Base-by-base conservation (phyloP, 441 rosid species). In the Arabidopsis lyrata region DNA sequence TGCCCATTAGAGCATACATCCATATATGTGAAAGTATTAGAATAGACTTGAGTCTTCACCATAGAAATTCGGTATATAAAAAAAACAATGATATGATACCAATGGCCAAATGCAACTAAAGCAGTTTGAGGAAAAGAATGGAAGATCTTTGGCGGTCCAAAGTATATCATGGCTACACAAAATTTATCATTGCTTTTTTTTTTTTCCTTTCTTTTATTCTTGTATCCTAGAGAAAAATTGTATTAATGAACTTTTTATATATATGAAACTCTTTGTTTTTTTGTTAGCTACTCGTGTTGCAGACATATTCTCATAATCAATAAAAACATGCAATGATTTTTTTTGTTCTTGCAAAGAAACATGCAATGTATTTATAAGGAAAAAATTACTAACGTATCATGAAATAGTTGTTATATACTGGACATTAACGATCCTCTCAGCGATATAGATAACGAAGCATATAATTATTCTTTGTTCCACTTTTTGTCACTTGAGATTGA, bases 121-220 rank as follows among this genome's bases (percentile, higher is more conserved):
- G 32, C 65, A 39, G 7, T 14, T 38, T 20, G 34, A 60, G 39
- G 35, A 32, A 22, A 22, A 49, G 29, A 41, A 54, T 32, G 14
- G 5, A 56, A 64, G 65, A 73, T 73, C 49, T 63, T 73, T 63
- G 12, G 15, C 39, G 64, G 65, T 73, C 77, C 77, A 63, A 44
- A 45, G 38, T 35, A 64, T 65, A 27, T 72, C 14, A 63, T 72
- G 64, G 64, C 54, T 68, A 41, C 13, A 55, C 29, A 42, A 48
- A 59, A 41, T n/a, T n/a, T n/a, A n/a, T 72, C 54, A 18, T 22
- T 57, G 20, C 13, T 49, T 14, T 72, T 13, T 29, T n/a, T n/a
- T 62, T 16, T 36, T 12, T 38, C 14, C 6, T 15, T 55, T 24
- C 0, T 32, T 20, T 13, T 3, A 39, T 69, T 57, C 16, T 49